A percentile compares a stretch with the other conserved stretches of the same genome.
phyloP scores from a whole-genome alignment of 2,329 filamentous ascomycete genomes.

The Chrysosphaeria jannelii region DNA sequence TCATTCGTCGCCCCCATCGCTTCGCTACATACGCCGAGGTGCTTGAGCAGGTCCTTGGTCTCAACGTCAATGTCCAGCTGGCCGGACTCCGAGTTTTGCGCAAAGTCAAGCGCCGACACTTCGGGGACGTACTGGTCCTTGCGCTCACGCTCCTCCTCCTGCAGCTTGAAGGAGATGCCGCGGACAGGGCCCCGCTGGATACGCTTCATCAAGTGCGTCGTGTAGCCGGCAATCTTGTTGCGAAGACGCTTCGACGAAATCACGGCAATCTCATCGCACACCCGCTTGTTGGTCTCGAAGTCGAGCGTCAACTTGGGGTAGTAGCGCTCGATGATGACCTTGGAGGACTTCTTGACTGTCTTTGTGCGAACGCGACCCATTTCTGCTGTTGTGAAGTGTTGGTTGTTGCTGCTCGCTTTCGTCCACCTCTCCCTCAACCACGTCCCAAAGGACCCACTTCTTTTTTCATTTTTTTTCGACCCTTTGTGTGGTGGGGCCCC shows the following conservation, averaged over 20 bases:
- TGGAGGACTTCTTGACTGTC: conserved; percentile 55
- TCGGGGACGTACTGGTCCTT: conserved; percentile 99
- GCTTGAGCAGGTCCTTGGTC: conserved; percentile 98
- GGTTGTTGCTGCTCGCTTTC: too few relatives aligned
- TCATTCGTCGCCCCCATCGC: too few relatives aligned
- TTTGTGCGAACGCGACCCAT: conserved; percentile 44
- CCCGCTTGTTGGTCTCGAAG: conserved; percentile 85
- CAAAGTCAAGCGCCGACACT: conserved; percentile 94
- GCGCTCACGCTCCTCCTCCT: conserved; percentile 99
- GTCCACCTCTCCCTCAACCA: too few relatives aligned
- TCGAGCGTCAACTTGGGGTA: conserved; percentile 95
- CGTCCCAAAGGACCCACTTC: too few relatives aligned
- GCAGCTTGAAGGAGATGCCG: conserved; percentile 99
- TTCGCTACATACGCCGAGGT: conserved; percentile 85
- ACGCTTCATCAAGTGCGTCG: conserved; percentile 97
- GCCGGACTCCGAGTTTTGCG: conserved; percentile 75
- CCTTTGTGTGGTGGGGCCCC: too few relatives aligned
- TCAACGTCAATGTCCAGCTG: conserved; percentile 86
- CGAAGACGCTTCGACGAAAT: conserved; percentile 96
- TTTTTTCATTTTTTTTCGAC: too few relatives aligned
- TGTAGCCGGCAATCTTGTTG: conserved; percentile 99
- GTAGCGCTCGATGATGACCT: conserved; percentile 98
- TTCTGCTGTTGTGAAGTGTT: conserved; percentile 15
- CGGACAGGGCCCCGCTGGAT: conserved; percentile 98
- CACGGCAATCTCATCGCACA: conserved; percentile 97